Evolutionary conservation across 306 rosid species (phyloP), one percentile per base, ranked within the genome.

Genomic region (Medicago arabica): DNA sequence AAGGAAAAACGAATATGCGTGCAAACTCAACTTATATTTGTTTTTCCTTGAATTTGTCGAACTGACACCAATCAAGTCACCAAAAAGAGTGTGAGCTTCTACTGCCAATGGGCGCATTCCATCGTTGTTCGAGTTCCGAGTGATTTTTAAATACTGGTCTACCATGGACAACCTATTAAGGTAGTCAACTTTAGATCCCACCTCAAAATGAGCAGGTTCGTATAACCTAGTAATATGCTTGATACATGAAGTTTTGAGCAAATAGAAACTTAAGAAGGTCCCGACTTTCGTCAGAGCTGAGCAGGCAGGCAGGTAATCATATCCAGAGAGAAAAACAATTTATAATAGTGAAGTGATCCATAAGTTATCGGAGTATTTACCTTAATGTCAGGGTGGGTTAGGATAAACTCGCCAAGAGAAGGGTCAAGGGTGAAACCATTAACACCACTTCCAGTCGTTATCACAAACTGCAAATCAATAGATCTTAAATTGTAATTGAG

Each of bases 351-450:
- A 69, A 53, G 66, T 62, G 54, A 69, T 28, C 8, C 49, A 16
- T 46, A 60, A 43, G 70, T 68, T 40, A 31, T 55, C 14, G 61
- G 71, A 70, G 63, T 49, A 72, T 67, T 67, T 85, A 95, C 98
- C 97, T 92, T 88, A 78, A 95, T 89, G 76, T 89, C 87, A 57
- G 97, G 97, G 87, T 95, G 97, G 72, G 97, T 95, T 64, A 95
- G 84, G 78, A 95, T 95, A 88, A 95, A 95, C 84, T 92, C 98
- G 43, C 97, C 97, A 67, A 92, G 98, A 76, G 96, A 95, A 58
- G 98, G 98, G 77, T 92, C 98, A 60, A 95, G 97, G 15, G 97
- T 92, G 89, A 92, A 95, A 65, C 98, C 97, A 78, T 92, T 81
- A 57, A 88, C 97, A 69, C 98, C 98, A 59, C 47, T 44, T 68